A percentile compares a stretch with the other conserved stretches of the same genome.
Evolutionary conservation across 441 rosid genomes (phyloP).

Genomic region (Cnidoscolus chayamansa): DNA sequence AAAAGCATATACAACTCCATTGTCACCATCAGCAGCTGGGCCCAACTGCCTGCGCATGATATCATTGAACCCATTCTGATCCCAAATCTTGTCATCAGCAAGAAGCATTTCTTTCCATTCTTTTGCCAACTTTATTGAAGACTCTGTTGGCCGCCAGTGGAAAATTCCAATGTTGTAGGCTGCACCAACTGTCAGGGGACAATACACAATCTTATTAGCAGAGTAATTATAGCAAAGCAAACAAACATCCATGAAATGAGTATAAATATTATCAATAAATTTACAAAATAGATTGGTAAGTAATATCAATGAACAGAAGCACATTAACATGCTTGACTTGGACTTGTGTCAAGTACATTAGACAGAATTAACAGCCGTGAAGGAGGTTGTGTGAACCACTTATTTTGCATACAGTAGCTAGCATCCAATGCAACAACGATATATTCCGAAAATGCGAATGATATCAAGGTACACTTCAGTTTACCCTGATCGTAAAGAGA

Average conservation of each 20-base stretch:
- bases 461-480: not conserved
- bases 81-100: slow-evolving; percentile 95
- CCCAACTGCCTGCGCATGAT: slow-evolving; percentile 81
- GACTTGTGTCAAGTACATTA: slow-evolving; percentile 5
- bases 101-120: slow-evolving; percentile 91
- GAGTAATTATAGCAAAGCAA: not conserved
- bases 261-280: not conserved
- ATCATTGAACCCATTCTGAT: slow-evolving; percentile 96
- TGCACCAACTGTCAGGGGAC: slow-evolving; percentile 59
- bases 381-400: not conserved
- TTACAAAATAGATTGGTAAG: not conserved
- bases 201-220: slow-evolving; percentile 21
- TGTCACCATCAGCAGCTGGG: slow-evolving; percentile 75
- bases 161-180: slow-evolving; percentile 97
- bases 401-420: not conserved
- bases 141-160: slow-evolving; percentile 93
- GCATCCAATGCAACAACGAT: not conserved
- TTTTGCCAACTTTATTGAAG: slow-evolving; percentile 76
- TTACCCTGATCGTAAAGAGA: not conserved
- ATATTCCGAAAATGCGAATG: not conserved
- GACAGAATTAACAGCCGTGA: not conserved
- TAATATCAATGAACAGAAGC: not conserved
- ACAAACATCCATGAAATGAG: not conserved
- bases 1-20: slow-evolving; percentile 82
- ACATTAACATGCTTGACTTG: not conserved